phyloP scores from a whole-genome alignment of 2,329 filamentous ascomycete genomes.

The Aspergillus aculeatus region DNA sequence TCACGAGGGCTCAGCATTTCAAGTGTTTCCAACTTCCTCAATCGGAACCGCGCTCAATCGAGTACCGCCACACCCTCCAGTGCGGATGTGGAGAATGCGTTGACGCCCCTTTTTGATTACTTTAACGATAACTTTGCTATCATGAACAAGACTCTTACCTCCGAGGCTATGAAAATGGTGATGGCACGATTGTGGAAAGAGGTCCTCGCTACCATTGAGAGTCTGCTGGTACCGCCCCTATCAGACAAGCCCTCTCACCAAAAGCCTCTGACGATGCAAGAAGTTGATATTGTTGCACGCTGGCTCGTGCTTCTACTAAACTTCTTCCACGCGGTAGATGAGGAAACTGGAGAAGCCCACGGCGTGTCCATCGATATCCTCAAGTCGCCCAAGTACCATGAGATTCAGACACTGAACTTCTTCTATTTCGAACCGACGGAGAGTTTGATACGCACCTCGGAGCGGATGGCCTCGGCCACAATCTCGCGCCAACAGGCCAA shows the following conservation, averaged over 20 bases:
- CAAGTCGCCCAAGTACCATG: slow-evolving; percentile 97
- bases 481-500: slow-evolving; percentile 70
- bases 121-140: slow-evolving; percentile 99
- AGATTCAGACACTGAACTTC: slow-evolving; percentile 93
- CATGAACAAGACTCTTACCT: slow-evolving; percentile 94
- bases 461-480: slow-evolving; percentile 89
- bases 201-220: slow-evolving; percentile 86
- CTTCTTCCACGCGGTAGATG: slow-evolving; percentile 93
- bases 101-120: slow-evolving; percentile 84
- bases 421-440: slow-evolving; percentile 96
- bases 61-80: slow-evolving; percentile 60
- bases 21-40: slow-evolving; percentile 68
- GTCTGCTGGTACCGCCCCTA: slow-evolving; percentile 83
- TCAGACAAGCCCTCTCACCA: slow-evolving; percentile 92
- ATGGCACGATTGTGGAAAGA: slow-evolving; percentile 99
- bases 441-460: slow-evolving; percentile 88
- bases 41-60: slow-evolving; percentile 51
- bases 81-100: slow-evolving; percentile 73
- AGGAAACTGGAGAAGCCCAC: slow-evolving; percentile 75
- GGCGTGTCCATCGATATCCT: slow-evolving; percentile 88
- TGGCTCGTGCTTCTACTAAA: slow-evolving; percentile 89
- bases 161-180: slow-evolving; percentile 95
- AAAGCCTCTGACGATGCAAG: slow-evolving; percentile 76
- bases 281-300: slow-evolving; percentile 90
- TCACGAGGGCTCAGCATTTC: slow-evolving; percentile 71